Conservation (phyloP, 2,329 filamentous ascomycete genomes). For the Xylariaceae sp. region DNA sequence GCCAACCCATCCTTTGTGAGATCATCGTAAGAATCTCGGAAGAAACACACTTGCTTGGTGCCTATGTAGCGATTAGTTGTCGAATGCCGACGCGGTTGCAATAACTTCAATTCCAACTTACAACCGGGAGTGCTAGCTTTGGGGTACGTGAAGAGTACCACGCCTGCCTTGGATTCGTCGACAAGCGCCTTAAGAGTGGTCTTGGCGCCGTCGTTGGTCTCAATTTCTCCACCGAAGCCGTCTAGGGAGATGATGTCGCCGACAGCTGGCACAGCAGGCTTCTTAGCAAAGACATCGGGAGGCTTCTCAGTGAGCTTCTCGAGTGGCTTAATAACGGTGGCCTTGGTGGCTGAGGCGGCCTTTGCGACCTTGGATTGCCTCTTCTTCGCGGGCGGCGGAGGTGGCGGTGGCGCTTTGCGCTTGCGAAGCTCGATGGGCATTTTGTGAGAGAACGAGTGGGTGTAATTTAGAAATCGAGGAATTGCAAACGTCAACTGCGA, state of each 20-base stretch:
- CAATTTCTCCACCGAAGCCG: slow-evolving; percentile 67
- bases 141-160: slow-evolving; percentile 93
- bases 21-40: slow-evolving; percentile 78
- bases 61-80: slow-evolving; percentile 48
- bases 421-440: slow-evolving; percentile 46
- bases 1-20: slow-evolving; percentile 76
- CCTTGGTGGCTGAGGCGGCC: slow-evolving; percentile 38
- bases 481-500: no score
- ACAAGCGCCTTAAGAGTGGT: slow-evolving; percentile 79
- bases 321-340: slow-evolving; percentile 19
- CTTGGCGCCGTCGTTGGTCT: slow-evolving; percentile 80
- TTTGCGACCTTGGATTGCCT: slow-evolving; percentile 43
- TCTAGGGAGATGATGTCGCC: slow-evolving; percentile 57
- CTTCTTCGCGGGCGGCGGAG: slow-evolving; percentile 37
- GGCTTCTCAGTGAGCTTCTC: slow-evolving; percentile 11
- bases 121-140: slow-evolving; percentile 93
- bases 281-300: slow-evolving; percentile 12
- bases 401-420: slow-evolving; percentile 42
- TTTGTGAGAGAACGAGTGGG: background rate
- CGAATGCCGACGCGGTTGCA: background rate
- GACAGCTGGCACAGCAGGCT: slow-evolving; percentile 42
- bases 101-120: slow-evolving; percentile 50
- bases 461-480: no score
- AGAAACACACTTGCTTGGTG: slow-evolving; percentile 89
- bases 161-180: slow-evolving; percentile 77